Percentiles rank a stretch among this genome's conserved stretches.
These are phyloP conservation scores for Cryptosporidium canis DNA, from an alignment of 169 alveolate genomes.

Conservation along the genomic window DNA sequence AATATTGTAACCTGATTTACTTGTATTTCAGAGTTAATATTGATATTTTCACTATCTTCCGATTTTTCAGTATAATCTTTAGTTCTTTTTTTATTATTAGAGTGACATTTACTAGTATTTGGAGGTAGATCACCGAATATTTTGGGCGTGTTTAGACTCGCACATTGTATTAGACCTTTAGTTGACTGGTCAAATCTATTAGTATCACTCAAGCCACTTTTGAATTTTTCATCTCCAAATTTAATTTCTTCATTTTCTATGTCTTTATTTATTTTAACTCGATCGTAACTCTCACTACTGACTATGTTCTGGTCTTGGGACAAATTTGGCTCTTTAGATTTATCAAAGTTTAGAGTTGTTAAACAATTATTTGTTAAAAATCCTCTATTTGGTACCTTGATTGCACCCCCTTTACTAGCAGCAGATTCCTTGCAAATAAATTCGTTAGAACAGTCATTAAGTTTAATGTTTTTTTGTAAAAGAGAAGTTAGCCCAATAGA, in stretches of 20 bases:
- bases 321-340: background rate
- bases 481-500: constrained; percentile 62
- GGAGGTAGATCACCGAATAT: background rate
- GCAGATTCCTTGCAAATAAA: background rate
- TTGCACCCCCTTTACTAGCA: background rate
- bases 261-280: background rate
- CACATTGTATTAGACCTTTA: constrained; percentile 25
- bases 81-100: constrained; percentile 21
- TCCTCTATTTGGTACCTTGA: background rate
- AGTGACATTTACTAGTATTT: background rate
- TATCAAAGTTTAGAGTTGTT: background rate
- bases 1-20: background rate
- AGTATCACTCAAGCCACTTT: background rate
- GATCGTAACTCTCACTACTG: constrained; percentile 1
- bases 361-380: constrained; percentile 9
- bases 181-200: background rate
- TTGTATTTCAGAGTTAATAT: background rate
- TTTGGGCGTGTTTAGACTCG: constrained; percentile 31
- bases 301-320: background rate
- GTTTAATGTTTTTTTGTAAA: constrained; percentile 24
- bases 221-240: constrained; percentile 23
- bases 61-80: constrained; percentile 6
- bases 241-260: constrained; percentile 16
- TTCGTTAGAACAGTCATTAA: background rate
- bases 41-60: background rate